Conservation (phyloP, 495 filamentous ascomycete species). For the Aspergillus indologenus region DNA sequence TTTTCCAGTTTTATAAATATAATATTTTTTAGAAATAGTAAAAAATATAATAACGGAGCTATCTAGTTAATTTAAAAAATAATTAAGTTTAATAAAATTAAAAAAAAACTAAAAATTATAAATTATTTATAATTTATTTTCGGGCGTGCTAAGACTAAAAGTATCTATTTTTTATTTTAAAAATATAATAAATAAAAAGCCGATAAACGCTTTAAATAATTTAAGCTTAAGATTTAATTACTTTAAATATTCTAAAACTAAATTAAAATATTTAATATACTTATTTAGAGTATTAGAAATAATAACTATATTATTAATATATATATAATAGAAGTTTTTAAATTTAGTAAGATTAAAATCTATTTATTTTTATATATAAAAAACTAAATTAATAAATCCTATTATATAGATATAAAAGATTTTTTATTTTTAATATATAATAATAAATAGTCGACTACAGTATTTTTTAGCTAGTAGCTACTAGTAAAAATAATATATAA, state of each 20-base stretch:
- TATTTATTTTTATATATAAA: background rate
- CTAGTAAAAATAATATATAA: slow-evolving; percentile 1
- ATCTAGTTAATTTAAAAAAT: background rate
- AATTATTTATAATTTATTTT: background rate
- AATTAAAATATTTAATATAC: background rate
- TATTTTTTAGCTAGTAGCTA: background rate
- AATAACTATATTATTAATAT: background rate
- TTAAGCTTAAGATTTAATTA: background rate
- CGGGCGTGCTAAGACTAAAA: background rate
- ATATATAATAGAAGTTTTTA: background rate
- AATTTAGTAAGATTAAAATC: background rate
- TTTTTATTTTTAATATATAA: too few relatives aligned
- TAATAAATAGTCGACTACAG: too few relatives aligned
- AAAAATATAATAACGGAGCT: background rate
- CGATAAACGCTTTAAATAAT: background rate
- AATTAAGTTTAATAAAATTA: background rate
- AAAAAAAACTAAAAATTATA: background rate
- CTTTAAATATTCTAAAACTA: background rate
- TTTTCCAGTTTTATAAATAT: background rate
- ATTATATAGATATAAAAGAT: background rate
- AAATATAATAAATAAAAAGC: background rate
- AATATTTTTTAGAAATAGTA: background rate
- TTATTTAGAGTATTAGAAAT: background rate
- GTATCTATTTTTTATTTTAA: background rate
- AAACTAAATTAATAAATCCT: background rate